Conservation (phyloP, 495 filamentous ascomycete genomes). For the Cercophora samala region DNA sequence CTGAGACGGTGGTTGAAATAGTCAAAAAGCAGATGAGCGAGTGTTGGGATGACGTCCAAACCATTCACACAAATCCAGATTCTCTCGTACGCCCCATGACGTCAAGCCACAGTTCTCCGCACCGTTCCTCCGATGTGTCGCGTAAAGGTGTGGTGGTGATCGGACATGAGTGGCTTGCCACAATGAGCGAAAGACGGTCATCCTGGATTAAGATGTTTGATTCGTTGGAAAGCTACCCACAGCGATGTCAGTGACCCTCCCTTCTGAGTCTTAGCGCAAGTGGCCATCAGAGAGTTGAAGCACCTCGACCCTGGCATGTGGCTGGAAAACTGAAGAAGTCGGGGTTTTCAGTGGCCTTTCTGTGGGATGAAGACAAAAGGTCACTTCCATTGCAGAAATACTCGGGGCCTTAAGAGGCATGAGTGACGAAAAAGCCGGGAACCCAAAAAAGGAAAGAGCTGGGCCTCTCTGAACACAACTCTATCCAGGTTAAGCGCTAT, state of each 20-base stretch:
- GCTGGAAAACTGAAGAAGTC: not conserved
- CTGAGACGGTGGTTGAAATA: not conserved
- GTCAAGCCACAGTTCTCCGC: not conserved
- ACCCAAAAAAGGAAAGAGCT: not conserved
- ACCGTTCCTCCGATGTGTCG: not conserved
- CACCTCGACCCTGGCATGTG: not conserved
- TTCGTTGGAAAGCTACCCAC: not conserved
- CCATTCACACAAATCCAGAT: not conserved
- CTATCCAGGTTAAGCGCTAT: no score
- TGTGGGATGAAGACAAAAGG: not conserved
- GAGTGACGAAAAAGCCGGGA: not conserved
- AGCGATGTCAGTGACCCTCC: not conserved
- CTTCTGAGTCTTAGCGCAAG: not conserved
- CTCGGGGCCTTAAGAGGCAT: not conserved
- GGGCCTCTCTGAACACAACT: no score
- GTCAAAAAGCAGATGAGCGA: not conserved
- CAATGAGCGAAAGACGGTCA: not conserved
- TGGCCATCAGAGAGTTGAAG: not conserved
- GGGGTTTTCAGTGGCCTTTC: not conserved
- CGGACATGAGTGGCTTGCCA: conserved; percentile 1
- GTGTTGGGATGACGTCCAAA: not conserved
- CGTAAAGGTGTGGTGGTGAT: not conserved
- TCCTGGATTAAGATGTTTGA: not conserved
- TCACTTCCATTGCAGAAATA: not conserved
- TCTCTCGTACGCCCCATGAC: not conserved